These are phyloP conservation scores for Cerrena zonata DNA, from an alignment of 1,284 basidiomycete genomes.

Conservation along the genomic window DNA sequence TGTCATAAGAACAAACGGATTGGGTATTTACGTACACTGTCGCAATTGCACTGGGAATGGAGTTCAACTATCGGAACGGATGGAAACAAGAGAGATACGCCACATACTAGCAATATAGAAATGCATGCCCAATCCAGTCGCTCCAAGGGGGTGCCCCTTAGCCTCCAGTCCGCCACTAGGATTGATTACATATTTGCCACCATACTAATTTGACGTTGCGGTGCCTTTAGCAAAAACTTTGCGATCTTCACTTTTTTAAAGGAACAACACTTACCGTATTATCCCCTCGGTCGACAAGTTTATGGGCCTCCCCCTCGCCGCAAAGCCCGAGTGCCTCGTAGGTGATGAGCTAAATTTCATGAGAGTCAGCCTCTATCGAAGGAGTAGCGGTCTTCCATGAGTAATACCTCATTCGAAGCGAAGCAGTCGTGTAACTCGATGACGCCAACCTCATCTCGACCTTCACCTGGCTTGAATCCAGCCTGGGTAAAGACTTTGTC, in stretches of 20 bases:
- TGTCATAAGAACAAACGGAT: constrained; percentile 3
- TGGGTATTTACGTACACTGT: constrained; percentile 42
- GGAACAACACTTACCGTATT: constrained; percentile 55
- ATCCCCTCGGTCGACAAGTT: constrained; percentile 71
- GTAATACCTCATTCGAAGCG: constrained; percentile 63
- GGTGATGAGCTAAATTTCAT: constrained; percentile 56
- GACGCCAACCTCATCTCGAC: constrained; percentile 74
- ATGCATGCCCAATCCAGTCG: constrained; percentile 83
- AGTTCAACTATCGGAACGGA: constrained; percentile 7
- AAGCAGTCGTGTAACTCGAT: constrained; percentile 86
- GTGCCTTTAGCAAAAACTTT: constrained; percentile 9
- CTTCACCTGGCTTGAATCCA: constrained; percentile 58
- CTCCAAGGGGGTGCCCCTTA: constrained; percentile 82
- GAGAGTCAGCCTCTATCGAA: background rate
- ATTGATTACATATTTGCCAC: constrained; percentile 84
- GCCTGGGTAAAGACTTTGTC: constrained; percentile 71
- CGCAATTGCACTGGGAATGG: constrained; percentile 60
- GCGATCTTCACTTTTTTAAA: no score
- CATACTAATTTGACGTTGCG: constrained; percentile 44
- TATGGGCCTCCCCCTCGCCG: constrained; percentile 62
- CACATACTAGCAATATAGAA: constrained; percentile 76
- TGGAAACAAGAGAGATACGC: constrained; percentile 9
- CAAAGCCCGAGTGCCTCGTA: constrained; percentile 82
- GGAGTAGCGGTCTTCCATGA: no score
- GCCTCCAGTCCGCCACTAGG: constrained; percentile 83